Base-by-base conservation (phyloP, 169 alveolate genomes). In the Cryptosporidium tyzzeri region DNA sequence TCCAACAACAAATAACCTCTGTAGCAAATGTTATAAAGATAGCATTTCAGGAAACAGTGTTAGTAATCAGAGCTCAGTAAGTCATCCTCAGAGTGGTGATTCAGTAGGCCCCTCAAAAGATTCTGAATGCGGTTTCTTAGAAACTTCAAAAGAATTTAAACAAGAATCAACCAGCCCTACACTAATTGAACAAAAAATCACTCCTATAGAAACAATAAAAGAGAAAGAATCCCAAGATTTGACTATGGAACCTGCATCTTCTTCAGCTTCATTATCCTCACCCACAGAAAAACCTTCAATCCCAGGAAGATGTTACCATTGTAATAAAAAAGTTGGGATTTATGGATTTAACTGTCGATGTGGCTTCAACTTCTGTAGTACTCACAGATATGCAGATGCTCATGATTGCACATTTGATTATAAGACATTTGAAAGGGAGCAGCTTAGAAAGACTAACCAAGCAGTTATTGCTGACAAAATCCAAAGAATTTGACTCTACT, bases 381-480 rank as follows among this genome's bases (percentile, higher is more conserved):
- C 93, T 71, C 99, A 97, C 91, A 93, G 99, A 44, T 95, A 96
- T 80, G 98, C 99, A 1, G 98, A 97, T 67, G 93, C 94, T 3
- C 99, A 97, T 92, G 92, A 86, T 21, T 97, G 99, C 74, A 91
- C 92, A 23, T 97, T 96, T 74, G 99, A 97, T 93, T 96, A 95
- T 93, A 94, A 93, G 80, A 92, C 94, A 5, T 92, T 91, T 41
- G 96, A 94, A 85, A 91, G 95, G 39, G 94, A 95, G 45, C 97
- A 96, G 85, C 96, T 97, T 69, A 92, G 93, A 62, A 94, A 92
- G 70, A 95, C 94, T 41, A 96, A 96, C 91, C 96, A 96, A 50
- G 92, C 92, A 67, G 97, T 96, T 67, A 96, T 94, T 29, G 97
- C 97, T 5, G 98, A 97, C 74, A 97, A 97, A 86, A 85, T 97